phyloP scores from a whole-genome alignment of 2,329 filamentous ascomycete genomes.

The Paradendryphiella salina region DNA sequence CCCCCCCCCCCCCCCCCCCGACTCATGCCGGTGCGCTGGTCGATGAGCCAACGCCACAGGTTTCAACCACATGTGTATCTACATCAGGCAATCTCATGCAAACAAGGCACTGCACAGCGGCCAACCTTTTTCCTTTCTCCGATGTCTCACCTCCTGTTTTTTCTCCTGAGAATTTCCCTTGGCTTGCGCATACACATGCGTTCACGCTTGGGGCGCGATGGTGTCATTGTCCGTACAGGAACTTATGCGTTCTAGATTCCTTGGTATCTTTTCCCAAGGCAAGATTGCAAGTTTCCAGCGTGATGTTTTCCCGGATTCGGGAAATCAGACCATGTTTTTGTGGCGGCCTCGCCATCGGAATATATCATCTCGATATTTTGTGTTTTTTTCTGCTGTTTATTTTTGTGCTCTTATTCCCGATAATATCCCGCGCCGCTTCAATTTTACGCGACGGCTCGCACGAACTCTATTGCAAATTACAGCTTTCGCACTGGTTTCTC shows the following conservation, averaged over 20 bases:
- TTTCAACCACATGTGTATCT: neutral
- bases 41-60: slow-evolving; percentile 11
- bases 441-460: neutral
- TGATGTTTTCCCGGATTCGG: neutral
- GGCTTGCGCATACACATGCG: neutral
- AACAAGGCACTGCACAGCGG: slow-evolving; percentile 5
- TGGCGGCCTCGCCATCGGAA: slow-evolving; percentile 1
- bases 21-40: neutral
- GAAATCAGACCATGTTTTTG: neutral
- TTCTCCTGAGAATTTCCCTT: too few relatives aligned
- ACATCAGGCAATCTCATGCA: neutral
- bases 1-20: neutral
- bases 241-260: neutral
- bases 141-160: slow-evolving; percentile 7
- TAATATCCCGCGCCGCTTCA: neutral
- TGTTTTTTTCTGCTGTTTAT: too few relatives aligned
- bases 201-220: neutral
- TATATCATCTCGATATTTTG: neutral
- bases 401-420: neutral
- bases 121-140: neutral
- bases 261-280: neutral
- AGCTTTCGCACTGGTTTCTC: neutral
- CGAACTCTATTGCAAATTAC: neutral
- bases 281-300: neutral
- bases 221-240: neutral